Evolutionary conservation across 1,139 yeast genomes (phyloP), one percentile per base, ranked within the genome.

Genomic region (Protomyces macrosporus): DNA sequence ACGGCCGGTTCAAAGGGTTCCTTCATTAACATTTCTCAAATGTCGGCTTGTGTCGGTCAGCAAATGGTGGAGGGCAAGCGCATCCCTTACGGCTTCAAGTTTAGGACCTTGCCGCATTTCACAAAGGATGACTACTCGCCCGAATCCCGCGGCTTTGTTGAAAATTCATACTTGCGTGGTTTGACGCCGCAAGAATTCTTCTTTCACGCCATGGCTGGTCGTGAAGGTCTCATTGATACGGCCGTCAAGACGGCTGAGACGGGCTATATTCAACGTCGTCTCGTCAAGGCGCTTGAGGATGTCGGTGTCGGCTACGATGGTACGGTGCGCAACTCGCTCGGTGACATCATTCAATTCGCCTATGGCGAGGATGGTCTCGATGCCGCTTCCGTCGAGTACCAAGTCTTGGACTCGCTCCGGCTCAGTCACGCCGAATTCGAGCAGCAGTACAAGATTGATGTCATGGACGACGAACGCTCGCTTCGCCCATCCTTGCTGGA

Each of bases 181-280:
- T 82, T 95, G 73, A 93, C 98, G 14, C 99, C 99, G 48, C 98
- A 93, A 77, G 98, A 95, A 76, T 95, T 95, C 76, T 95, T 95
- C 75, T 93, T 93, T 87, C 99, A 95, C 76, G 98, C 98, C 64
- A 95, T 95, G 98, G 98, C 98, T 72, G 99, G 99, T 82, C 90
- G 99, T 83, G 99, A 93, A 80, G 99, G 99, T 84, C 84, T 93
- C 75, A 93, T 93, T 76, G 99, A 93, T 84, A 93, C 99, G 66
- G 98, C 98, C 14, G 98, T 91, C 59, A 91, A 91, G 77, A 93
- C 98, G 51, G 98, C 99, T 1, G 98, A 93, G 78, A 93, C 99
- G 40, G 99, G 99, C 78, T 93, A 93, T 77, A 95, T 93, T 74
- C 98, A 95, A 79, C 93, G 99, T 81, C 95, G 99, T 82, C 81